Evolutionary conservation across 768 basidiomycete genomes (phyloP).

Genomic region (Suillus weaverae): DNA sequence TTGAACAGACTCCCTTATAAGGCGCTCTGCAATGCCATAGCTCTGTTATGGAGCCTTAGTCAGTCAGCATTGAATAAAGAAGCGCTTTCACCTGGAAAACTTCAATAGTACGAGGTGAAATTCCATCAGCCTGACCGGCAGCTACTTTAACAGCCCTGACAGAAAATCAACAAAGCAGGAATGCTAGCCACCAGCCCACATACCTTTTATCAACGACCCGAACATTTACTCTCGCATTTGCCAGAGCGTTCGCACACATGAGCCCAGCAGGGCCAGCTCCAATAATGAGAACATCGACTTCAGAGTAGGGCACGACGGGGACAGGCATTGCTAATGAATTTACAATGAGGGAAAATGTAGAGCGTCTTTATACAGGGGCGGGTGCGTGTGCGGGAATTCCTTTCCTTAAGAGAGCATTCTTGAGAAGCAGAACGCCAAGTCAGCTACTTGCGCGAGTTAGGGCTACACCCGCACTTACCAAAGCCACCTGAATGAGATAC

Average conservation of each 20-base stretch:
- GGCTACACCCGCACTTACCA: no score
- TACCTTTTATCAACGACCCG: slow-evolving; percentile 43
- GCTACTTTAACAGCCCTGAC: slow-evolving; percentile 18
- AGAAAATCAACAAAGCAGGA: background rate
- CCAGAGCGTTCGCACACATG: slow-evolving; percentile 44
- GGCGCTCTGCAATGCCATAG: slow-evolving; percentile 66
- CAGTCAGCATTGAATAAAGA: background rate
- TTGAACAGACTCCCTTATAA: slow-evolving; percentile 61
- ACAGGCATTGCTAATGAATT: slow-evolving; percentile 5
- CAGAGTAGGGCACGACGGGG: slow-evolving; percentile 16
- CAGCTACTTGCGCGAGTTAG: background rate
- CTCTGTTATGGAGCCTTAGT: slow-evolving; percentile 45
- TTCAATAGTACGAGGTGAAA: slow-evolving; percentile 35
- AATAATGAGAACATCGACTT: slow-evolving; percentile 43
- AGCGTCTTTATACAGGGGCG: slow-evolving; percentile 8
- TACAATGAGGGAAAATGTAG: slow-evolving; percentile 1
- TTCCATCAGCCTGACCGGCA: slow-evolving; percentile 30
- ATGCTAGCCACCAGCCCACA: slow-evolving; percentile 4
- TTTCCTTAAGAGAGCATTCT: background rate
- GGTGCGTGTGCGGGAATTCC: background rate
- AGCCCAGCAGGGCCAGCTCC: slow-evolving; percentile 45
- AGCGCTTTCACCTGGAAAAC: slow-evolving; percentile 41
- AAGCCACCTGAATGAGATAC: background rate
- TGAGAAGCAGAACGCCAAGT: background rate
- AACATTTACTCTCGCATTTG: slow-evolving; percentile 36